Conservation (phyloP, 176 grass and related monocot species). For the Hordeum vulgare region MorexV3_pseudomolecules_assembly NC_058520.1:554784274-554784773, state of each 20-base stretch:
- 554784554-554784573: no score
- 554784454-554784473: background rate
- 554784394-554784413: background rate
- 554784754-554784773: background rate
- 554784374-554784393: background rate
- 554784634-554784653: background rate
- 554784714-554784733: background rate
- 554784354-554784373: background rate
- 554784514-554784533: no score
- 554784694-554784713: background rate
- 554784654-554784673: background rate
- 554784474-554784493: background rate
- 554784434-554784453: background rate
- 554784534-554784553: no score
- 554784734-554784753: background rate
- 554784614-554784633: background rate
- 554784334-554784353: background rate
- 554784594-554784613: background rate
- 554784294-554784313: slow-evolving; percentile 12
- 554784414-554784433: background rate
- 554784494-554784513: background rate
- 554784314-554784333: background rate
- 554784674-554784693: background rate
- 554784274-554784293: slow-evolving; percentile 2
- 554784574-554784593: background rate